Conservation (phyloP, 371 early-diverging fungal genomes). For the Mortierella polycephala region DNA sequence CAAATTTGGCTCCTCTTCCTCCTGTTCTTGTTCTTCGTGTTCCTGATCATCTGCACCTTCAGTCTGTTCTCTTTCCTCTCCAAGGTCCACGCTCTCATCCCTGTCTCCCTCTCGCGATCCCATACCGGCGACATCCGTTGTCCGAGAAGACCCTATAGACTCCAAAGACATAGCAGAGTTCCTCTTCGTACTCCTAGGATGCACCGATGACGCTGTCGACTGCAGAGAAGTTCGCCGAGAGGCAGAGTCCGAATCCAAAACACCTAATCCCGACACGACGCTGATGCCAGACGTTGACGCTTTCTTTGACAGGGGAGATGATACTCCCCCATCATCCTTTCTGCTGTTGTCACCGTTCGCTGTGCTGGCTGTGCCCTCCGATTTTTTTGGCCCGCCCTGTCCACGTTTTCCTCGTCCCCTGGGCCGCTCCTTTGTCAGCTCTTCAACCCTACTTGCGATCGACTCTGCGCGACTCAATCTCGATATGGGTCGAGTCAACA, state of each 20-base stretch:
- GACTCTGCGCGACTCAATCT: slow-evolving; percentile 49
- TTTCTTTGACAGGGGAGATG: no score
- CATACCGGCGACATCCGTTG: neutral
- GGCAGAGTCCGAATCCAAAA: no score
- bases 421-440: slow-evolving; percentile 30
- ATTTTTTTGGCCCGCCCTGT: no score
- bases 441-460: slow-evolving; percentile 35
- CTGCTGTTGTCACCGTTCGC: neutral
- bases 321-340: no score
- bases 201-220: no score
- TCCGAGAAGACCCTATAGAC: neutral
- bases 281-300: no score
- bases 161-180: neutral
- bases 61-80: neutral
- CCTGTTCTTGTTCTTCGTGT: slow-evolving; percentile 3
- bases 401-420: neutral
- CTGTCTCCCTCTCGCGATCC: neutral
- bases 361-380: neutral
- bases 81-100: neutral
- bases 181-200: no score
- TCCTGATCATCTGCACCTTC: slow-evolving; percentile 3
- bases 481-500: slow-evolving; percentile 21
- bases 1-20: slow-evolving; percentile 25
- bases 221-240: no score
- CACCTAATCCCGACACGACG: no score